These are phyloP conservation scores for Parastagonospora nodorum DNA, from an alignment of 2,329 filamentous ascomycete species.

Conservation along the genomic window DNA sequence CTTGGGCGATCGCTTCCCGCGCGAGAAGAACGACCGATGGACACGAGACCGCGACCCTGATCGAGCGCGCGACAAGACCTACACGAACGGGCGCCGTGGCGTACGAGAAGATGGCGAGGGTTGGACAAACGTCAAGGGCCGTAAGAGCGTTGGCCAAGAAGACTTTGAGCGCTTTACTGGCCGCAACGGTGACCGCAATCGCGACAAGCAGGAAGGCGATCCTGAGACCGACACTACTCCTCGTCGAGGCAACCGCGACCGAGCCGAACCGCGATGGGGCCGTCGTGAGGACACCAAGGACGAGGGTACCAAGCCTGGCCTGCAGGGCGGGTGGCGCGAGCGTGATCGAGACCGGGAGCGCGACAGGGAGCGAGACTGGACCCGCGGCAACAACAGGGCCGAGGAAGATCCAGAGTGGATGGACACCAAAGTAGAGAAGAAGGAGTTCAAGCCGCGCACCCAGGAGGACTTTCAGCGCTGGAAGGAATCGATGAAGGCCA, in stretches of 20 bases:
- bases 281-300: slow-evolving; percentile 63
- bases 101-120: slow-evolving; percentile 66
- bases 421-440: slow-evolving; percentile 68
- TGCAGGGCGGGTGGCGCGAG: slow-evolving; percentile 65
- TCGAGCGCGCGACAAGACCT: slow-evolving; percentile 40
- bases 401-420: slow-evolving; percentile 85
- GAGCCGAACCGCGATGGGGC: slow-evolving; percentile 72
- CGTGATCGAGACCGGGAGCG: slow-evolving; percentile 41
- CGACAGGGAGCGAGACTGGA: slow-evolving; percentile 59
- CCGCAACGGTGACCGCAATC: slow-evolving; percentile 59
- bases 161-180: slow-evolving; percentile 71
- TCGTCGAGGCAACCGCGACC: slow-evolving; percentile 67
- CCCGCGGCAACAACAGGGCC: slow-evolving; percentile 57
- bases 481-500: slow-evolving; percentile 87
- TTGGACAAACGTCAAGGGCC: slow-evolving; percentile 75
- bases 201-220: slow-evolving; percentile 52
- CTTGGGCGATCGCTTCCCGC: slow-evolving; percentile 38
- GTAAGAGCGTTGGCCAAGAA: slow-evolving; percentile 74
- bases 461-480: slow-evolving; percentile 93
- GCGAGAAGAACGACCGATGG: slow-evolving; percentile 46
- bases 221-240: slow-evolving; percentile 53
- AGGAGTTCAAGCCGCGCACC: slow-evolving; percentile 73
- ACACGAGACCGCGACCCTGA: slow-evolving; percentile 51
- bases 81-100: slow-evolving; percentile 47
- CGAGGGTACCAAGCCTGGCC: slow-evolving; percentile 50